Evolutionary conservation across 2,329 filamentous ascomycete species (phyloP).

Genomic region (Diaporthe aspalathi): DNA sequence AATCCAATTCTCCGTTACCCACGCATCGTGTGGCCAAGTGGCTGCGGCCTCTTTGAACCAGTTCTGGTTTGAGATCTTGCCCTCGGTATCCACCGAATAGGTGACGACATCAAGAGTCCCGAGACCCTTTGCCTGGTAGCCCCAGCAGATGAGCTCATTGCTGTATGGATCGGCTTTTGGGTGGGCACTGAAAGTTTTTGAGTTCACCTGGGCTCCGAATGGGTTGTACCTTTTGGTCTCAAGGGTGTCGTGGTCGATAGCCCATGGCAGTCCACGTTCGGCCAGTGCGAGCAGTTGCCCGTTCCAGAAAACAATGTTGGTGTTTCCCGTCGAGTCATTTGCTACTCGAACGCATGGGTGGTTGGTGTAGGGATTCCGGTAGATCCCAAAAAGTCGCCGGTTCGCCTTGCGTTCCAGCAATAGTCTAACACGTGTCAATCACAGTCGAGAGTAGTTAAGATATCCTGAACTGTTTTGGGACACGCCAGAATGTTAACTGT

Average conservation of each 20-base stretch:
- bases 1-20: not conserved
- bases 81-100: constrained; percentile 7
- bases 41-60: constrained; percentile 7
- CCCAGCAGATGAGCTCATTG: not conserved
- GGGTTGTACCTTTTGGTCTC: not conserved
- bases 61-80: constrained; percentile 6
- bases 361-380: not conserved
- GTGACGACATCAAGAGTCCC: not conserved
- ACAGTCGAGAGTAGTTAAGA: not conserved
- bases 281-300: constrained; percentile 5
- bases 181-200: constrained; percentile 5
- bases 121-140: constrained; percentile 15
- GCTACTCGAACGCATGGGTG: not conserved
- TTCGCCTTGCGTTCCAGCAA: not conserved
- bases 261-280: not conserved
- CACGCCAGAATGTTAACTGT: not conserved
- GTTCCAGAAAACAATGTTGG: not conserved
- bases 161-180: constrained; percentile 9
- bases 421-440: not conserved
- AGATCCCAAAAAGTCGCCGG: not conserved
- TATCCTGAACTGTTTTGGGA: not conserved
- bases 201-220: not conserved
- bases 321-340: constrained; percentile 1
- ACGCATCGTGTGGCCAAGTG: constrained; percentile 6
- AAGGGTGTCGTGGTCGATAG: not conserved